Conservation (phyloP, 768 basidiomycete genomes). For the Collybia sordida region DNA sequence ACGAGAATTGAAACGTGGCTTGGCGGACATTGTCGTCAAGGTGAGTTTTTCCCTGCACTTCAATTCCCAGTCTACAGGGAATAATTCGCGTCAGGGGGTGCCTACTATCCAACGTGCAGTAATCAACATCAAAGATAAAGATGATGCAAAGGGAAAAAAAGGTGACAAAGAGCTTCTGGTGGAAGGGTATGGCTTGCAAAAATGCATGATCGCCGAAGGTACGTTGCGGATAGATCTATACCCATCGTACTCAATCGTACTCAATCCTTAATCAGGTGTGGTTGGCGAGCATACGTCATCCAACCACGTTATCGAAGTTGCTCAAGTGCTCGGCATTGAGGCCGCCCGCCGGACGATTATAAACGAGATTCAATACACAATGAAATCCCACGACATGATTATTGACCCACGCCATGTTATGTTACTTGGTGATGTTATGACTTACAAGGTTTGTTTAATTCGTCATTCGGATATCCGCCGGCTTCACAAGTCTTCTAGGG, state of each 20-base stretch:
- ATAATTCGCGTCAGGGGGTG: conserved; percentile 59
- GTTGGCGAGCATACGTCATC: conserved; percentile 90
- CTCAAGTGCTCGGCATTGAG: conserved; percentile 96
- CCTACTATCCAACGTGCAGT: conserved; percentile 87
- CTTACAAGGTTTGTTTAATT: conserved; percentile 71
- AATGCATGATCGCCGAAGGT: conserved; percentile 98
- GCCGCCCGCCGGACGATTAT: conserved; percentile 93
- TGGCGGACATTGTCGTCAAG: conserved; percentile 90
- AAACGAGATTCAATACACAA: conserved; percentile 96
- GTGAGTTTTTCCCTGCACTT: conserved; percentile 30
- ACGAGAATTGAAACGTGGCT: conserved; percentile 79
- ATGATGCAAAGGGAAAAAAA: conserved; percentile 75
- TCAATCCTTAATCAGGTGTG: conserved; percentile 68
- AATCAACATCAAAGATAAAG: conserved; percentile 93
- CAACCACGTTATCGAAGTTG: conserved; percentile 96
- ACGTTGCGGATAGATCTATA: conserved; percentile 11
- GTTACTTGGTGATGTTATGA: conserved; percentile 98
- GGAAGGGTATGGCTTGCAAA: conserved; percentile 94
- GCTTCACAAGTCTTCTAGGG: conserved; percentile 50
- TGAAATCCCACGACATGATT: conserved; percentile 96
- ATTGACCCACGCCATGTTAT: conserved; percentile 99
- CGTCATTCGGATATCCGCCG: conserved; percentile 2
- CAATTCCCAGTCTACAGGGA: background rate
- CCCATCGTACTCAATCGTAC: conserved; percentile 1
- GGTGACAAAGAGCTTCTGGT: conserved; percentile 91